phyloP scores from a whole-genome alignment of 2,329 filamentous ascomycete species.

The Sporothrix curviconia region DNA sequence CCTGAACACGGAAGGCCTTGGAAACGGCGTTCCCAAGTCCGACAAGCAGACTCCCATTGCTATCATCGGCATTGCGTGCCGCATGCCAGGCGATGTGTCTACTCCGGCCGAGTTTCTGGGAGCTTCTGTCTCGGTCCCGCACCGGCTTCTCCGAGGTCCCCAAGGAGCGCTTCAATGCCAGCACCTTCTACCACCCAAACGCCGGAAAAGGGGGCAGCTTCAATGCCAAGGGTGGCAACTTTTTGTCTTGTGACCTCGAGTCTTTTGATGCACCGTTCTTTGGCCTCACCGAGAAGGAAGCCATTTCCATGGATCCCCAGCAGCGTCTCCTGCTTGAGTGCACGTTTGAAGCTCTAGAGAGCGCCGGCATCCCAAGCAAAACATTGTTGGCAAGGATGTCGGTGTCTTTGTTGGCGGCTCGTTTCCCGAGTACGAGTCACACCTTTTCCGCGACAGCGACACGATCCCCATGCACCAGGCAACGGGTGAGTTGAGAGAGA shows the following conservation, averaged over 20 bases:
- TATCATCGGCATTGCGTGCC: slow-evolving; percentile 43
- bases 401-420: slow-evolving; percentile 45
- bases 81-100: slow-evolving; percentile 37
- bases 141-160: slow-evolving; percentile 38
- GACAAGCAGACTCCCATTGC: slow-evolving; percentile 36
- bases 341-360: slow-evolving; percentile 49
- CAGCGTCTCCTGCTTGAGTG: slow-evolving; percentile 47
- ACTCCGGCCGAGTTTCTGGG: slow-evolving; percentile 40
- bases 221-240: slow-evolving; percentile 34
- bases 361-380: slow-evolving; percentile 44
- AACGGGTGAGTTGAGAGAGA: slow-evolving; percentile 33
- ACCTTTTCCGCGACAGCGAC: slow-evolving; percentile 38
- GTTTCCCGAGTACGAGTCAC: slow-evolving; percentile 43
- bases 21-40: slow-evolving; percentile 7
- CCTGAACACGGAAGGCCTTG: slow-evolving; percentile 18
- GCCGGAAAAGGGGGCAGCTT: slow-evolving; percentile 35
- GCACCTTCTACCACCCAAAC: slow-evolving; percentile 35
- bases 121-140: slow-evolving; percentile 34
- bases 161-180: slow-evolving; percentile 40
- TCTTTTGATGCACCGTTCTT: slow-evolving; percentile 49
- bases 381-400: slow-evolving; percentile 40
- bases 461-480: slow-evolving; percentile 47
- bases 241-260: slow-evolving; percentile 39
- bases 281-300: slow-evolving; percentile 42
- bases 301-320: slow-evolving; percentile 48